Conservation (phyloP, 371 early-diverging fungal species). For the Capniomyces stellatus region DNA sequence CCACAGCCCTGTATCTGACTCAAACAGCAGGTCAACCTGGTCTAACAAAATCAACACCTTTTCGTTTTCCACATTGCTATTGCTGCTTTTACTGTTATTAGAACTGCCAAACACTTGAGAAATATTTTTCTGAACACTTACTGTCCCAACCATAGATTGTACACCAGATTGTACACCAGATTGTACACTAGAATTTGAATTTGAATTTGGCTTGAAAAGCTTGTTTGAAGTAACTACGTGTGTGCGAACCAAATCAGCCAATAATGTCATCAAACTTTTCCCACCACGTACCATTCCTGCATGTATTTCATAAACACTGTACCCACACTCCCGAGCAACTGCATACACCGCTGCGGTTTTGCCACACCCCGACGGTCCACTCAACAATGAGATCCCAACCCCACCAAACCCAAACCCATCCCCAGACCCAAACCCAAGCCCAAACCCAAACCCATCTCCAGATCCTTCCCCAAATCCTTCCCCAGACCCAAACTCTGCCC, state of each 20-base stretch:
- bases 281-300: conserved; percentile 44
- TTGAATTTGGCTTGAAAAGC: too few relatives aligned
- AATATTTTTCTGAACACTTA: too few relatives aligned
- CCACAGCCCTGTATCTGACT: conserved; percentile 71
- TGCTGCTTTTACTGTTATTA: too few relatives aligned
- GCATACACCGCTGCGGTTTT: conserved; percentile 63
- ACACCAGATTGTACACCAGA: too few relatives aligned
- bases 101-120: too few relatives aligned
- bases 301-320: conserved; percentile 57
- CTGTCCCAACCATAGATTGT: too few relatives aligned
- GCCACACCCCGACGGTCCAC: conserved; percentile 54
- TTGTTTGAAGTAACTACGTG: conserved; percentile 40
- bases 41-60: conserved; percentile 60
- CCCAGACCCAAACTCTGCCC: background rate
- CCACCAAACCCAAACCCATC: background rate
- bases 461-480: background rate
- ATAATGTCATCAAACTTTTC: conserved; percentile 38
- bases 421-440: background rate
- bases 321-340: conserved; percentile 47
- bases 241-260: conserved; percentile 55
- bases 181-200: too few relatives aligned
- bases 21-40: conserved; percentile 64
- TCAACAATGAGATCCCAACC: conserved; percentile 22
- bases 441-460: background rate
- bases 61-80: conserved; percentile 12